These are phyloP conservation scores for Xylaria sp. DNA, from an alignment of 2,329 filamentous ascomycete species.

Conservation along the genomic window DNA sequence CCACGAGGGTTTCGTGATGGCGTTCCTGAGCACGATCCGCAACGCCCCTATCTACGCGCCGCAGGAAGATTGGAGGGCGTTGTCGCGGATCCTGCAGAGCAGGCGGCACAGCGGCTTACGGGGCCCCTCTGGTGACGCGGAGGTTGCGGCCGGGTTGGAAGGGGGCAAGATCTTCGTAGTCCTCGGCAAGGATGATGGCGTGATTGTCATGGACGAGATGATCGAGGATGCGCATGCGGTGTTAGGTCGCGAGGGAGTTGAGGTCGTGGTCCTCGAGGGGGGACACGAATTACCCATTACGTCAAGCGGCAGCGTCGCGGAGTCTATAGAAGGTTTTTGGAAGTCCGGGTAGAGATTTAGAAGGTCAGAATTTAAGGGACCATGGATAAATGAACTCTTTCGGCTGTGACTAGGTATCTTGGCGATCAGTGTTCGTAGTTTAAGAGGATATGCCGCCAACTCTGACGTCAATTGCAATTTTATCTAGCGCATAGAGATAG, in stretches of 20 bases:
- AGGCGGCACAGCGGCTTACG: constrained; percentile 36
- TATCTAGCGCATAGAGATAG: background rate
- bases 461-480: background rate
- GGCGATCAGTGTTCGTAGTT: background rate
- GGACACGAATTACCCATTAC: constrained; percentile 78
- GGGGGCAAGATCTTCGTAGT: constrained; percentile 70
- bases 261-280: constrained; percentile 67
- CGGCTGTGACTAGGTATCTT: background rate
- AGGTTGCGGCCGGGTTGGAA: constrained; percentile 51
- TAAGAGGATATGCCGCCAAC: background rate
- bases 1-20: constrained; percentile 74
- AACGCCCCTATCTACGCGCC: constrained; percentile 75
- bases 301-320: constrained; percentile 67
- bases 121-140: constrained; percentile 23
- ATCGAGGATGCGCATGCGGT: constrained; percentile 68
- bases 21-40: constrained; percentile 77
- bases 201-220: constrained; percentile 74
- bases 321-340: constrained; percentile 48
- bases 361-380: background rate
- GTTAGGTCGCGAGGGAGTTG: constrained; percentile 67
- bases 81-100: constrained; percentile 61
- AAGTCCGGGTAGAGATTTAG: constrained; percentile 3
- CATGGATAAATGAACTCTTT: constrained; percentile 7
- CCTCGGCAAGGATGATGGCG: constrained; percentile 72
- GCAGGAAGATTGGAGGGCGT: constrained; percentile 68